A percentile compares a stretch with the other conserved stretches of the same genome.
These are phyloP conservation scores for Coemansia sp. DNA, from an alignment of 192 early-diverging fungal genomes.

Conservation along the genomic window DNA sequence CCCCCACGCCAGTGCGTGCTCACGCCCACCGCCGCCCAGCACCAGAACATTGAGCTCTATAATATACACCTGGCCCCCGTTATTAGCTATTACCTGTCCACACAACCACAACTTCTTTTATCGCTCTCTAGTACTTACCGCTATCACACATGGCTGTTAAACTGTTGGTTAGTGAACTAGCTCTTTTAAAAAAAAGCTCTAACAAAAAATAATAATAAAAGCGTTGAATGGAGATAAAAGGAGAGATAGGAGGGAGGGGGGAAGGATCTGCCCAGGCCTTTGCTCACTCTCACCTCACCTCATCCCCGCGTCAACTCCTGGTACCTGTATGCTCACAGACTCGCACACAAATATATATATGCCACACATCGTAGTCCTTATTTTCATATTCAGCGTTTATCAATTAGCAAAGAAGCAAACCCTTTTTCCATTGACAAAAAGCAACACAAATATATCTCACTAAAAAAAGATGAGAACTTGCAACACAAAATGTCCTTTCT, in stretches of 20 bases:
- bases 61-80: not conserved
- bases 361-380: not conserved
- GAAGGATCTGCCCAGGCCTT: not conserved
- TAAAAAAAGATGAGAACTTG: too few relatives aligned
- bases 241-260: not conserved
- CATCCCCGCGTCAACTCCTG: not conserved
- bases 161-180: not conserved
- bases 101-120: not conserved
- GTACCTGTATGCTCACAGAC: not conserved
- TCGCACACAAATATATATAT: not conserved
- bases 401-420: not conserved
- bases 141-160: conserved; percentile 4
- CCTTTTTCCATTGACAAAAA: conserved; percentile 1
- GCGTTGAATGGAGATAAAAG: not conserved
- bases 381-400: not conserved
- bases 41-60: conserved; percentile 75
- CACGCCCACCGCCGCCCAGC: conserved; percentile 94
- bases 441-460: not conserved
- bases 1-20: conserved; percentile 95
- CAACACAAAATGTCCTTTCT: too few relatives aligned
- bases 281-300: not conserved
- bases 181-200: not conserved
- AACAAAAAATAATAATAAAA: not conserved
- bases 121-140: conserved; percentile 2
- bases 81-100: not conserved